Evolutionary conservation across 2,329 filamentous ascomycete species (phyloP).

Genomic region (Talaromyces sp.): DNA sequence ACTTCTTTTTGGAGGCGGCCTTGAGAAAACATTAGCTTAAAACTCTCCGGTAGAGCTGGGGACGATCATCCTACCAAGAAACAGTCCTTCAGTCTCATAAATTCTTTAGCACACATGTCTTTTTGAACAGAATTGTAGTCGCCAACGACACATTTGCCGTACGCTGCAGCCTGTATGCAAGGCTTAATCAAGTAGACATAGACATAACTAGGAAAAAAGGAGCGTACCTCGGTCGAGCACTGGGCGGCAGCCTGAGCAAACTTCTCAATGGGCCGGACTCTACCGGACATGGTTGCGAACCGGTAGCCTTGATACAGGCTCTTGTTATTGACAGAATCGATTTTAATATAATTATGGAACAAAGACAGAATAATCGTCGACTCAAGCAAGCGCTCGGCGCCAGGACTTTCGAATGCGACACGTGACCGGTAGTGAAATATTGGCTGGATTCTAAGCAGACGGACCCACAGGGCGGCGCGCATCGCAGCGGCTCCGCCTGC

Average conservation of each 20-base stretch:
- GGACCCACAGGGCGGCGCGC: neutral
- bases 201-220: neutral
- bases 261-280: conserved; percentile 61
- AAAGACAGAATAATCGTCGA: neutral
- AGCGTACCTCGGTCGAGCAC: conserved; percentile 58
- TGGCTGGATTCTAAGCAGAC: neutral
- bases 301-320: neutral
- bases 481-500: neutral
- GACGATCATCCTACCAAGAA: conserved; percentile 59
- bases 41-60: neutral
- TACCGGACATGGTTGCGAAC: conserved; percentile 34
- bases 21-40: conserved; percentile 21
- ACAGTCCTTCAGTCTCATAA: conserved; percentile 79
- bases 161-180: conserved; percentile 62
- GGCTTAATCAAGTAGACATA: conserved; percentile 4
- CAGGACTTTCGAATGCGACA: neutral
- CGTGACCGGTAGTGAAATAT: neutral
- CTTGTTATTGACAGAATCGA: neutral
- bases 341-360: neutral
- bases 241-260: conserved; percentile 60
- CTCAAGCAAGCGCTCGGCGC: neutral
- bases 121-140: conserved; percentile 89
- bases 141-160: conserved; percentile 83
- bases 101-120: conserved; percentile 83
- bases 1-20: conserved; percentile 49